Evolutionary conservation across 345 rosid species (phyloP), one percentile per base, ranked within the genome.

Genomic region (Eucalyptus melliodora): DNA sequence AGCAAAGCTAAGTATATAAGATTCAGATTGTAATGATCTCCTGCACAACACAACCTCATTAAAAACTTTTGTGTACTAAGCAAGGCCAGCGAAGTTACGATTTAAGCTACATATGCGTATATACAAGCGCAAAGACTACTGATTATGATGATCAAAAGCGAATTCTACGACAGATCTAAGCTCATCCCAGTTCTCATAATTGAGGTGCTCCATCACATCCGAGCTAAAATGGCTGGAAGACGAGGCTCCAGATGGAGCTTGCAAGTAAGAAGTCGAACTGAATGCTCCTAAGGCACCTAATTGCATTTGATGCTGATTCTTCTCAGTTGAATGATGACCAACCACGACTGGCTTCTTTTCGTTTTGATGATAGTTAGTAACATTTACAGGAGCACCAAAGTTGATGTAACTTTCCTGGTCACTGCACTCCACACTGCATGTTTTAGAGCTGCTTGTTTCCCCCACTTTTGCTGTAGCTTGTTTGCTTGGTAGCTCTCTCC

Each of bases 111-210:
- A 40, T 77, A 37, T 77, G 27, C 11, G 27, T 77, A 77, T 77
- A 26, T 77, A 77, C 85, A 37, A 77, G 85, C 27, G 9, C 16
- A 40, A 77, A 42, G 47, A 77, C 47, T 77, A 77, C 24, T 77
- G 85, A 21, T 53, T 10, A 51, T 86, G 50, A 49, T 65, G 94
- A 90, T 92, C 93, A 24, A 94, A 88, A 87, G 96, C 96, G 88
- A 91, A 94, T 31, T 94, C 97, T 9, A 96, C 97, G 34, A 94
- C 96, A 26, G 97, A 91, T 86, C 95, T 91, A 72, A 97, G 96
- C 91, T 95, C 99, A 90, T 97, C 99, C 97, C 97, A 97, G 45
- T 92, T 95, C 49, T 90, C 96, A 87, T 91, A 87, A 3, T 87
- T 55, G 62, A 93, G 55, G 37, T 91, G 88, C 37, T 94, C 86